Conservation (phyloP, 805 yeast genomes). For the Barnettozyma wickerhamii region DNA sequence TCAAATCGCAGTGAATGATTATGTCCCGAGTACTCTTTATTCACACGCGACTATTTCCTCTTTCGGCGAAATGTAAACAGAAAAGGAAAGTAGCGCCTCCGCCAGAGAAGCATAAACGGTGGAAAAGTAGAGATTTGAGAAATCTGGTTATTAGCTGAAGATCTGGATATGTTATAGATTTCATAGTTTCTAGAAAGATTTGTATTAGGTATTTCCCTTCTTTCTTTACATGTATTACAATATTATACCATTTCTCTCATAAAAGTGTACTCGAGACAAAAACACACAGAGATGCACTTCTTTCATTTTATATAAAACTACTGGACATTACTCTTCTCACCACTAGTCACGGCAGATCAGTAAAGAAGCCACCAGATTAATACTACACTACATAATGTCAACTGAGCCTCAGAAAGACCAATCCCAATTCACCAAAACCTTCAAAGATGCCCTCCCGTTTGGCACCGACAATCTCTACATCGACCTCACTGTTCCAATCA, state of each 20-base stretch:
- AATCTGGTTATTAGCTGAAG: neutral
- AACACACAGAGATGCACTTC: too few species aligned
- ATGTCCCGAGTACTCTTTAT: too few species aligned
- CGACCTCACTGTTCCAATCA: constrained; percentile 12
- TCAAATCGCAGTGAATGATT: neutral
- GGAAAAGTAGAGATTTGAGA: neutral
- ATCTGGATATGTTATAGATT: neutral
- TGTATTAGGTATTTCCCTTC: neutral
- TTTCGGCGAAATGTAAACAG: too few species aligned
- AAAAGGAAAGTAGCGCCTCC: neutral
- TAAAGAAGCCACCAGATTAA: neutral
- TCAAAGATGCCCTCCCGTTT: constrained; percentile 10
- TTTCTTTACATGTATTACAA: neutral
- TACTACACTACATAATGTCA: neutral
- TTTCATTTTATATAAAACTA: too few species aligned
- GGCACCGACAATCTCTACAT: constrained; percentile 15
- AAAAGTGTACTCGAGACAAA: neutral
- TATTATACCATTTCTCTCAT: neutral
- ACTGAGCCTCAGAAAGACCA: neutral
- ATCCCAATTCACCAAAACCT: constrained; percentile 4
- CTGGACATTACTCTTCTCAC: neutral
- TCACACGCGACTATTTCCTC: too few species aligned
- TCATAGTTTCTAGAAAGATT: neutral
- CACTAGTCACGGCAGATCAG: too few species aligned
- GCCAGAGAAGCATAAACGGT: neutral